Base-by-base conservation (phyloP, 345 rosid species). In the Eucalyptus paniculata region DNA sequence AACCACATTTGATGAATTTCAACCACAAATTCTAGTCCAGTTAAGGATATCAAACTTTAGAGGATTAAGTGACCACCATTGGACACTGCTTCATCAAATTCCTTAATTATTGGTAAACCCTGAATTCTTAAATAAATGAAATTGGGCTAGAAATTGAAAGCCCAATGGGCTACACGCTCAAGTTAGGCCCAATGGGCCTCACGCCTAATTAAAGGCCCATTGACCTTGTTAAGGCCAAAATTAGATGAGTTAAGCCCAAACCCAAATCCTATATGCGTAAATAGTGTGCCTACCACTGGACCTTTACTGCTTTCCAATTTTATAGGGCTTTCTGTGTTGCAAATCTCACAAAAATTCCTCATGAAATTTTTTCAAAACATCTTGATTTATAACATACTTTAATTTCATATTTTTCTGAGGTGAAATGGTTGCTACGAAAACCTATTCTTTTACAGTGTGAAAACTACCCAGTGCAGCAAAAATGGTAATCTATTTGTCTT, bases 301-400 rank as follows among this genome's bases (percentile, higher is more conserved):
- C 56, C 56, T 3, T 3, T 2, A 19, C 0, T 53, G 0, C 0
- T 53, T 53, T 53, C 10, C 0, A 3, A 53, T 0, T 53, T 53
- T 53, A 53, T 53, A 19, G 10, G 24, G 10, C 56, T 18, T 18
- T 18, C 4, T 51, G 0, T 18, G 0, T 51, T 51, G 1, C 0
- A 0, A 51, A 51, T 6, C 54, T 51, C 54, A 18, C 21, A 51
- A 51, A 51, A 51, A 0, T 51, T 51, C 4, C 23, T 18, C 4
- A 7, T 51, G 21, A 51, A 53, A 53, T 1, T 53, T 19, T 5
- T 53, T 53, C 56, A 53, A 53, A 53, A 19, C 2, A 53, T 53
- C 24, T 53, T 19, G 56, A 19, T 53, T 19, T 53, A 19, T 0
- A 53, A 53, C 0, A 53, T 53, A 53, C 0, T 53, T 53, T 53